phyloP scores from a whole-genome alignment of 176 grass and related monocot species.

The Tillandsia fasciculata region DNA sequence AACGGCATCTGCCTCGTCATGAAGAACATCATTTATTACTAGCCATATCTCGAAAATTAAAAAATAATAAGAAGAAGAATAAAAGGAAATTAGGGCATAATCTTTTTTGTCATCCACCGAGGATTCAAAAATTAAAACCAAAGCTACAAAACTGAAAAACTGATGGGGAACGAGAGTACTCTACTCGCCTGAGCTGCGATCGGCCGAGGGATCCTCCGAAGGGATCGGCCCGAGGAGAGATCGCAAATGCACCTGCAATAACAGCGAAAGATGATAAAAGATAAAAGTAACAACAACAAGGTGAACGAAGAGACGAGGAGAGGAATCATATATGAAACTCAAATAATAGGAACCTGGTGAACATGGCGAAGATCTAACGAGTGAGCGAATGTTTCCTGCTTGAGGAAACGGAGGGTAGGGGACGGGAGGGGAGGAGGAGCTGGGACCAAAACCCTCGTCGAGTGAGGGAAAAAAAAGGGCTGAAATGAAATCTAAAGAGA shows the following conservation, averaged over 20 bases:
- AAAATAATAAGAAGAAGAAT: neutral
- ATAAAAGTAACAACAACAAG: neutral
- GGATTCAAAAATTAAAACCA: no score
- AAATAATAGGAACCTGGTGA: neutral
- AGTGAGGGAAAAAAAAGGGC: no score
- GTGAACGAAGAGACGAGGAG: neutral
- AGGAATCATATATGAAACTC: neutral
- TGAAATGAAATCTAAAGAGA: no score
- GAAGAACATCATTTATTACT: slow-evolving; percentile 3
- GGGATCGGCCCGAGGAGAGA: slow-evolving; percentile 40
- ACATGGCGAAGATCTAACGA: neutral
- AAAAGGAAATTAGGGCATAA: neutral
- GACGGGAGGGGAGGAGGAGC: no score
- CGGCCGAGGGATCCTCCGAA: slow-evolving; percentile 37
- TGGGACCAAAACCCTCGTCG: no score
- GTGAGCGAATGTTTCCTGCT: neutral
- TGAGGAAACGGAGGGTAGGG: neutral
- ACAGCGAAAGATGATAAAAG: neutral
- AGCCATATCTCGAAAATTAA: neutral
- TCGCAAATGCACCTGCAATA: slow-evolving; percentile 61
- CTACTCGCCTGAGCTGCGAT: slow-evolving; percentile 50
- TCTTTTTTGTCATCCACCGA: neutral
- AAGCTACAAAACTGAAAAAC: neutral
- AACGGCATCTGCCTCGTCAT: slow-evolving; percentile 35
- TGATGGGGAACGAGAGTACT: neutral